Conservation (phyloP, 169 alveolate genomes). For the Plasmodium fragile region DNA sequence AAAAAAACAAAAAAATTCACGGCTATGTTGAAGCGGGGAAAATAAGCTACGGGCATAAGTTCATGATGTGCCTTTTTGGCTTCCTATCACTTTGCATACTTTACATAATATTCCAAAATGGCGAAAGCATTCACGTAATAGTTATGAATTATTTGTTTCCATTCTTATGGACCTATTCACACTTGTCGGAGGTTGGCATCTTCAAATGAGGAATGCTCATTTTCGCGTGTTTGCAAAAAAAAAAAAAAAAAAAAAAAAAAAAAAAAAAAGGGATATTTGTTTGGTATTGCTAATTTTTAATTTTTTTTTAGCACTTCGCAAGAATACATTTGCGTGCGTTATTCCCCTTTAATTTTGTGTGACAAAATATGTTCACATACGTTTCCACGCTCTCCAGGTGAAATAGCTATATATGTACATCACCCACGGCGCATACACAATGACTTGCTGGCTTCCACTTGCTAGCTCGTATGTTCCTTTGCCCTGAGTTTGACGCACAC, state of each 20-base stretch:
- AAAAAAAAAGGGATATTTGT: constrained; percentile 5
- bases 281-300: not conserved
- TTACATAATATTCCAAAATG: not conserved
- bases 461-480: not conserved
- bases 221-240: constrained; percentile 18
- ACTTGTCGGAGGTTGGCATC: not conserved
- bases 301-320: constrained; percentile 1
- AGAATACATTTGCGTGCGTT: not conserved
- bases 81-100: not conserved
- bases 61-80: not conserved
- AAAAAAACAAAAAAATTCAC: not conserved
- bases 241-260: not conserved
- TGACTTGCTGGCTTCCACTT: not conserved
- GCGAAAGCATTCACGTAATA: not conserved
- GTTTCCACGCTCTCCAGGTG: constrained; percentile 1
- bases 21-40: not conserved
- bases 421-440: not conserved
- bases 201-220: not conserved
- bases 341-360: not conserved
- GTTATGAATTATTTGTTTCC: constrained; percentile 3
- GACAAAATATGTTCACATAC: not conserved
- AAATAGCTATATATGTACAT: not conserved
- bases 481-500: not conserved
- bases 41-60: not conserved
- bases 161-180: not conserved